Percentiles rank a stretch among this genome's conserved stretches.
Conservation (phyloP, 306 rosid species). For the Bauhinia variegata region DNA sequence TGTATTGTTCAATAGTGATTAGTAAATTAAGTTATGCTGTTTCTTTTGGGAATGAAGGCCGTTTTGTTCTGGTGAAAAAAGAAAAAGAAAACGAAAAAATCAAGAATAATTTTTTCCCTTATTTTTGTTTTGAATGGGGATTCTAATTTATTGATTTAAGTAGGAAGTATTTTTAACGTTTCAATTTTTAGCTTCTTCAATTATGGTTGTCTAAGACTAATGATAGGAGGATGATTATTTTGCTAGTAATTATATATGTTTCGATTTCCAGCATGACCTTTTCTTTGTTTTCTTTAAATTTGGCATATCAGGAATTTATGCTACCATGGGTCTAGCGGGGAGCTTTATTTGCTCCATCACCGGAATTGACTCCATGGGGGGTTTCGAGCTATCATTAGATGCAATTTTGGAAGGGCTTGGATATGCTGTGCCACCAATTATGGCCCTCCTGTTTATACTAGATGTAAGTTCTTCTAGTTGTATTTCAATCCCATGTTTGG, state of each 20-base stretch:
- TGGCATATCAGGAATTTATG: constrained; percentile 71
- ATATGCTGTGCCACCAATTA: constrained; percentile 90
- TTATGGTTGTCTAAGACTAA: not conserved
- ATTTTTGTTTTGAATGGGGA: no score
- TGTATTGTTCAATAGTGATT: not conserved
- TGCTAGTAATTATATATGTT: constrained; percentile 2
- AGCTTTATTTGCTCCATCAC: constrained; percentile 82
- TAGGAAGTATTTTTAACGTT: no score
- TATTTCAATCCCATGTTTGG: not conserved
- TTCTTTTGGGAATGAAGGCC: no score
- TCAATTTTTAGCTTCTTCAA: no score
- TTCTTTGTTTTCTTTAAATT: constrained; percentile 6
- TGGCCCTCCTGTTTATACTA: constrained; percentile 92
- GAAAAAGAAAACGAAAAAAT: not conserved
- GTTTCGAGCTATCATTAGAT: constrained; percentile 79
- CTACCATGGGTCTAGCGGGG: constrained; percentile 93
- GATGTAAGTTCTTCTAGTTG: constrained; percentile 58
- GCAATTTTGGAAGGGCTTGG: constrained; percentile 87
- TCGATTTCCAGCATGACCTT: constrained; percentile 2
- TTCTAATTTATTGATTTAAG: not conserved
- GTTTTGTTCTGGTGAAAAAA: not conserved
- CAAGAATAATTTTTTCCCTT: not conserved
- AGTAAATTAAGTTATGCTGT: constrained; percentile 9
- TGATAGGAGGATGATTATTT: not conserved
- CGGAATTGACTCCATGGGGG: constrained; percentile 85